Conservation (phyloP, 2,329 filamentous ascomycete species). For the Davidsoniella virescens region DNA sequence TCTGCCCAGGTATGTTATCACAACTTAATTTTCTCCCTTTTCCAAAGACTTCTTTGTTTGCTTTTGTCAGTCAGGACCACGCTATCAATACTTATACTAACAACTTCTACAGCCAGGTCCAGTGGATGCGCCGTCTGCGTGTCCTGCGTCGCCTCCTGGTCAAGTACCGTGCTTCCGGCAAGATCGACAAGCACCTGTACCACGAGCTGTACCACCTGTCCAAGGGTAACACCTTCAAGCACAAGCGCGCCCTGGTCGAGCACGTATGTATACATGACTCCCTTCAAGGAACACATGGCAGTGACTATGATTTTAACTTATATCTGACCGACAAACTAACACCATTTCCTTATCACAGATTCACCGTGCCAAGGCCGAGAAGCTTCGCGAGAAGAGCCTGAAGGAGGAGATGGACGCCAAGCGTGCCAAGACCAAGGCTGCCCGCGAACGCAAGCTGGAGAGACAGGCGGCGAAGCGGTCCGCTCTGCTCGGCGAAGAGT, state of each 20-base stretch:
- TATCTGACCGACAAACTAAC: background rate
- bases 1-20: slow-evolving; percentile 74
- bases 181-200: slow-evolving; percentile 99
- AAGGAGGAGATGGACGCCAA: slow-evolving; percentile 99
- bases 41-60: background rate
- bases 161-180: slow-evolving; percentile 99
- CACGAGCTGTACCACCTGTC: slow-evolving; percentile 99
- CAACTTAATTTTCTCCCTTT: background rate
- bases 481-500: slow-evolving; percentile 57
- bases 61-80: background rate
- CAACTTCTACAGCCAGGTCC: slow-evolving; percentile 54
- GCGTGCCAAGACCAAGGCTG: slow-evolving; percentile 99
- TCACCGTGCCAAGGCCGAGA: slow-evolving; percentile 99
- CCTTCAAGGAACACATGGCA: background rate
- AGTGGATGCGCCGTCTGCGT: slow-evolving; percentile 99
- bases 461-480: slow-evolving; percentile 81
- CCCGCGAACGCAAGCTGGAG: slow-evolving; percentile 94
- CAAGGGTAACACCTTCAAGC: slow-evolving; percentile 99
- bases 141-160: slow-evolving; percentile 97
- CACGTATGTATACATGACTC: slow-evolving; percentile 57
- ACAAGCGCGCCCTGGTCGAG: slow-evolving; percentile 99
- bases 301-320: too few relatives aligned
- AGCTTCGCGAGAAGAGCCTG: slow-evolving; percentile 83
- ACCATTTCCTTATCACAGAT: slow-evolving; percentile 43
- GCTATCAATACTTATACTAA: background rate